Conservation (phyloP, 148 eudicot genomes). For the Heliamphora exappendiculata region DNA sequence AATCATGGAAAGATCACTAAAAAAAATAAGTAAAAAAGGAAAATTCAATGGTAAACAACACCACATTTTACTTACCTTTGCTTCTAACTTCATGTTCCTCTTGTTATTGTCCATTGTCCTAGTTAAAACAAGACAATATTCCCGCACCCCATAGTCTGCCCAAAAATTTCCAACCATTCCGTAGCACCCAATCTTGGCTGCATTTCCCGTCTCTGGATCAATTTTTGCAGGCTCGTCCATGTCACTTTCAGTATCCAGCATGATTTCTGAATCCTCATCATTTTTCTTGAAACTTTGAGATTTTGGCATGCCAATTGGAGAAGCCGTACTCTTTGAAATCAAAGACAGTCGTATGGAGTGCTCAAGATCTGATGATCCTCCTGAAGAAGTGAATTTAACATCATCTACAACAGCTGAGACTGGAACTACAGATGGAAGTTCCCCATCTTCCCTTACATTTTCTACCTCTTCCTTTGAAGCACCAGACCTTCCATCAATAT, state of each 20-base stretch:
- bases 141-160: conserved; percentile 51
- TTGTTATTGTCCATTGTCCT: conserved; percentile 35
- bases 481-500: conserved; percentile 32
- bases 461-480: conserved; percentile 48
- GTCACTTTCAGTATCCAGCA: conserved; percentile 72
- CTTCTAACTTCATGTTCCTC: conserved; percentile 54
- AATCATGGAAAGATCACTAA: conserved; percentile 10
- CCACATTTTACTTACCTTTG: conserved; percentile 44
- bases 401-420: conserved; percentile 26
- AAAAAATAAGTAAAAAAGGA: background rate
- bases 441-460: conserved; percentile 72
- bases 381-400: conserved; percentile 23
- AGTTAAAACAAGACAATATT: conserved; percentile 44
- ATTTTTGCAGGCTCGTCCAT: conserved; percentile 44
- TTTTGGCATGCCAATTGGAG: conserved; percentile 46
- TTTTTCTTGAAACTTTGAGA: conserved; percentile 55
- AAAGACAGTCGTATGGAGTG: conserved; percentile 42
- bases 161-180: conserved; percentile 37
- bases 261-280: conserved; percentile 57
- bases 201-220: conserved; percentile 37
- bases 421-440: conserved; percentile 61
- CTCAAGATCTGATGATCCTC: conserved; percentile 40
- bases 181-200: conserved; percentile 6
- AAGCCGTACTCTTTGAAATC: conserved; percentile 44
- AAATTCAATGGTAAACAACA: conserved; percentile 5